Evolutionary conservation across 352 stramenopile species (phyloP).

Genomic region (Globisporangium parvum): DNA sequence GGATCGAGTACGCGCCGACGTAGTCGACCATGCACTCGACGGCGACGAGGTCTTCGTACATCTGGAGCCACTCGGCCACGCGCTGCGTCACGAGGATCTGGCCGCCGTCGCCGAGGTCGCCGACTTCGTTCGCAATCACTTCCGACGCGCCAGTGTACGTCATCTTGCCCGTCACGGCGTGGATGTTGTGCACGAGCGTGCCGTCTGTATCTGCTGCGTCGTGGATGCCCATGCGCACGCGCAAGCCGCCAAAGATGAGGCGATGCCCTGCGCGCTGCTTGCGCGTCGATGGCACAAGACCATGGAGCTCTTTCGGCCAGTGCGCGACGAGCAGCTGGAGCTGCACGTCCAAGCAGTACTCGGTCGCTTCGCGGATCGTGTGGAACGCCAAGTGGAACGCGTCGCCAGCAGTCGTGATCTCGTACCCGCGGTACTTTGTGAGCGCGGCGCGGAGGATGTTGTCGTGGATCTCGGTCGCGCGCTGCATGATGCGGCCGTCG

Average conservation of each 20-base stretch:
- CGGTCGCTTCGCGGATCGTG: conserved; percentile 39
- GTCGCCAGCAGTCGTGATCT: conserved; percentile 54
- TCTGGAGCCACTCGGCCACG: conserved; percentile 31
- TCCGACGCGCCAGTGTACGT: conserved; percentile 54
- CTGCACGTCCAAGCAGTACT: conserved; percentile 51
- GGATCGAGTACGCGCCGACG: conserved; percentile 22
- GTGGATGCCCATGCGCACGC: conserved; percentile 55
- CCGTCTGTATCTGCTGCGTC: conserved; percentile 34
- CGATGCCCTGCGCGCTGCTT: conserved; percentile 32
- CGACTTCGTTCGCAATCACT: conserved; percentile 47
- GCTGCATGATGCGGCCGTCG: conserved; percentile 34
- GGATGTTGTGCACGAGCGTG: conserved; percentile 36
- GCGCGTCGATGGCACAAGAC: conserved; percentile 24
- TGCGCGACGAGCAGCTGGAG: conserved; percentile 27
- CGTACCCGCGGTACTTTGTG: conserved; percentile 36
- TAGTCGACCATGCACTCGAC: conserved; percentile 21
- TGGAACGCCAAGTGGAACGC: conserved; percentile 62
- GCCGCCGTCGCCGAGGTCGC: conserved; percentile 34
- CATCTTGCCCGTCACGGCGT: conserved; percentile 42
- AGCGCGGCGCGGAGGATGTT: conserved; percentile 35
- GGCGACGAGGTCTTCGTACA: conserved; percentile 18
- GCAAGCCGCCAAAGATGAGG: conserved; percentile 41
- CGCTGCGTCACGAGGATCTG: conserved; percentile 45
- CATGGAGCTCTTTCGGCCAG: conserved; percentile 44
- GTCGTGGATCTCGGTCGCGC: conserved; percentile 48